A percentile compares a stretch with the other conserved stretches of the same genome.
Conservation (phyloP, 495 filamentous ascomycete species). For the Lepidopterella palustris region DNA sequence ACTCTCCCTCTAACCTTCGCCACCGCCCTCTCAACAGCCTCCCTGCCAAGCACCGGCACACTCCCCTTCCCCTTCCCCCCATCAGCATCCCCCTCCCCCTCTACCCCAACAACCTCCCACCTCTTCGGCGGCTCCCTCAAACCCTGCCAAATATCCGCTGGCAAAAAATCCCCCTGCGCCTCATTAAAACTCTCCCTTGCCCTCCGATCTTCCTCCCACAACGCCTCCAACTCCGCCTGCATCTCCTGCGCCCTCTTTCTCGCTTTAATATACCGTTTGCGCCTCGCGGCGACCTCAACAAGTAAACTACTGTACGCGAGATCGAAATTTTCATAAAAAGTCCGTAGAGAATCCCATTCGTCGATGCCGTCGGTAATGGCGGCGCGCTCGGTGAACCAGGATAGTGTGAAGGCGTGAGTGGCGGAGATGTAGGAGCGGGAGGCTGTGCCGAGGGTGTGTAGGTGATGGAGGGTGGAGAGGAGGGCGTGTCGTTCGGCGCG, state of each 20-base stretch:
- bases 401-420: constrained; percentile 60
- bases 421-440: constrained; percentile 58
- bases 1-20: constrained; percentile 19
- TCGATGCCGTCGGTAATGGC: constrained; percentile 29
- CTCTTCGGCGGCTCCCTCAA: constrained; percentile 53
- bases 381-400: constrained; percentile 70
- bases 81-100: constrained; percentile 6
- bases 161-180: constrained; percentile 79
- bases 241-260: constrained; percentile 68
- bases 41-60: constrained; percentile 14
- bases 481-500: constrained; percentile 36
- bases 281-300: constrained; percentile 71
- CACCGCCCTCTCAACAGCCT: constrained; percentile 13
- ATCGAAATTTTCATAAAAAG: constrained; percentile 78
- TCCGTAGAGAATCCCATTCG: constrained; percentile 58
- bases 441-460: constrained; percentile 55
- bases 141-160: constrained; percentile 84
- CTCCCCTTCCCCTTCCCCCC: constrained; percentile 10
- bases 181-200: constrained; percentile 72
- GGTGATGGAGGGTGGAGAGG: constrained; percentile 3
- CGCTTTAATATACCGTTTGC: constrained; percentile 62
- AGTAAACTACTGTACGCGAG: constrained; percentile 77
- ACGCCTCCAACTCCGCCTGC: constrained; percentile 63
- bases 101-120: constrained; percentile 45
- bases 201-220: constrained; percentile 60